Conservation (phyloP, 805 yeast species). For the Lipomyces orientalis region DNA sequence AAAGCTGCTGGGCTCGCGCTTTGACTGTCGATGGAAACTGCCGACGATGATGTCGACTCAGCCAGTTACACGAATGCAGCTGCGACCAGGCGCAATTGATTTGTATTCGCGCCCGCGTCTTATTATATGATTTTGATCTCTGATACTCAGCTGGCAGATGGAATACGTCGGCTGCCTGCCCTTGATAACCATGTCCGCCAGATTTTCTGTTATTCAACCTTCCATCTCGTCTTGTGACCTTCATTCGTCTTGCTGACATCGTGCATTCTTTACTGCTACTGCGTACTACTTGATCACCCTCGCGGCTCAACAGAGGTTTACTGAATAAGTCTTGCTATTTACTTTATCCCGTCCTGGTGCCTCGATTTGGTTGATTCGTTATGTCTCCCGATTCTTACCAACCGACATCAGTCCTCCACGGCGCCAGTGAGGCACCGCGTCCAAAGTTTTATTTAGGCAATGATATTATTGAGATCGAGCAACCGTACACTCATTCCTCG, state of each 20-base stretch:
- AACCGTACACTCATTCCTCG: background rate
- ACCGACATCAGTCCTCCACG: background rate
- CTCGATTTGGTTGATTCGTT: background rate
- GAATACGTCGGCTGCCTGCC: background rate
- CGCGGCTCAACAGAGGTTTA: background rate
- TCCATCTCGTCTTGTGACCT: background rate
- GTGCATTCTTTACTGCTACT: background rate
- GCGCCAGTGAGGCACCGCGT: slow-evolving; percentile 3
- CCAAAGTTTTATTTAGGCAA: slow-evolving; percentile 25
- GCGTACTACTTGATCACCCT: background rate
- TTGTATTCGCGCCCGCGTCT: background rate
- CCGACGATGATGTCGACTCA: background rate
- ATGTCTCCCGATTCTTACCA: background rate
- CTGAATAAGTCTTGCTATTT: background rate
- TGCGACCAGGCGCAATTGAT: background rate
- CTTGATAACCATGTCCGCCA: background rate
- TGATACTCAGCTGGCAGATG: background rate
- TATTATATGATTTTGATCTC: background rate
- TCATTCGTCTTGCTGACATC: background rate
- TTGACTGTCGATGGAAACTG: background rate
- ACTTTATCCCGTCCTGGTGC: background rate
- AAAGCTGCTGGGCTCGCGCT: background rate
- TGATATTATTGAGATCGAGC: slow-evolving; percentile 11
- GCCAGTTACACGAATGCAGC: background rate
- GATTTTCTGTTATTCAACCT: background rate